phyloP scores from a whole-genome alignment of 2,329 filamentous ascomycete species.

The Colletotrichum tamarilloi region DNA sequence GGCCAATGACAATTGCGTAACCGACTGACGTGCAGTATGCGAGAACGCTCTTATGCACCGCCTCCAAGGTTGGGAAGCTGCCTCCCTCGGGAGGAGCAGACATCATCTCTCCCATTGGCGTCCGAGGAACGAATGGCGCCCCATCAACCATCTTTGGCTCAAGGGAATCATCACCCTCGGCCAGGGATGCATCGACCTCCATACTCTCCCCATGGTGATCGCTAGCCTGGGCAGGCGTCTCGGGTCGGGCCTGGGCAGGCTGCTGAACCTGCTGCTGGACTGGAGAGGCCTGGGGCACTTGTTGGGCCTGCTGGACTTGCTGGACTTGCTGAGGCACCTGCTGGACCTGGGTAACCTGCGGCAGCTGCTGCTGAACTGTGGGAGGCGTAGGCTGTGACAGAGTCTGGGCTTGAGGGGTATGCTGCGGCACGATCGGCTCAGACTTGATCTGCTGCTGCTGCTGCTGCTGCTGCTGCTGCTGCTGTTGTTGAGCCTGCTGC shows the following conservation, averaged over 20 bases:
- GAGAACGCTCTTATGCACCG: constrained; percentile 72
- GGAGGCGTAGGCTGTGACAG: constrained; percentile 23
- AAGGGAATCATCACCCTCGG: constrained; percentile 57
- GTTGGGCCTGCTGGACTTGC: constrained; percentile 39
- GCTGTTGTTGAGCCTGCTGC: constrained; percentile 44
- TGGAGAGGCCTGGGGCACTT: constrained; percentile 31
- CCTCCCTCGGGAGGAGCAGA: constrained; percentile 72
- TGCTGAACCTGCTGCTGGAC: constrained; percentile 48
- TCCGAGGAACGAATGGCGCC: constrained; percentile 61
- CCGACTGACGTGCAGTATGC: constrained; percentile 75
- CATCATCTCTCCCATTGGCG: constrained; percentile 70
- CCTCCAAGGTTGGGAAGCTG: constrained; percentile 72
- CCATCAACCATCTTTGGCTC: constrained; percentile 62
- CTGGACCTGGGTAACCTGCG: constrained; percentile 37
- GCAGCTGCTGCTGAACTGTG: constrained; percentile 29
- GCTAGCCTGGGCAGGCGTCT: constrained; percentile 44
- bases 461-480: constrained; percentile 40
- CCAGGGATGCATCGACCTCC: constrained; percentile 61
- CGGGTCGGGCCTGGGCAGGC: constrained; percentile 46
- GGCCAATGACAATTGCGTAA: constrained; percentile 75
- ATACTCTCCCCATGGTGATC: constrained; percentile 61
- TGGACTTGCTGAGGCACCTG: constrained; percentile 43
- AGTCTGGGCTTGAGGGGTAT: constrained; percentile 33
- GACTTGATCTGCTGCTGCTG: constrained; percentile 43
- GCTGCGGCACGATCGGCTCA: constrained; percentile 31